Conservation (phyloP, 805 yeast genomes). For the Nakazawaea ishiwadae region DNA sequence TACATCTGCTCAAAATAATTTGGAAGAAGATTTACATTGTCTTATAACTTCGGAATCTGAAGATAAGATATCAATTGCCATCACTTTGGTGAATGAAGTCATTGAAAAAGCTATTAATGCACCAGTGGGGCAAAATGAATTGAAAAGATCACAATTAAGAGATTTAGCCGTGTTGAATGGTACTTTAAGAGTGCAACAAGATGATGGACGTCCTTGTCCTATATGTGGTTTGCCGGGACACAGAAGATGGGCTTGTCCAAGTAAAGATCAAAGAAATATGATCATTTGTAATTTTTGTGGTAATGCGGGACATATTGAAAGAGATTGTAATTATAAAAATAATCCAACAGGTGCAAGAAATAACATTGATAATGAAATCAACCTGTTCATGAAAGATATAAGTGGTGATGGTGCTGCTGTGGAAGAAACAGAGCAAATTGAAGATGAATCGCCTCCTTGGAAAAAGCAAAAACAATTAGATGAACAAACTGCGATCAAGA, state of each 20-base stretch:
- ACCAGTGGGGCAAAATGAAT: conserved; percentile 91
- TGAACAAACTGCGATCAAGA: conserved; percentile 3
- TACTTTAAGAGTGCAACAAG: conserved; percentile 71
- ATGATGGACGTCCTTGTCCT: conserved; percentile 57
- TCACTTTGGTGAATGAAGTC: conserved; percentile 66
- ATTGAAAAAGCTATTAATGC: conserved; percentile 80
- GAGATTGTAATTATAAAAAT: conserved; percentile 58
- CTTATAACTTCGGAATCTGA: conserved; percentile 78
- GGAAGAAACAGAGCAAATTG: conserved; percentile 18
- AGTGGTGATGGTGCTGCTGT: conserved; percentile 23
- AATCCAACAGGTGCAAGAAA: conserved; percentile 9
- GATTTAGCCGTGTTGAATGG: conserved; percentile 94
- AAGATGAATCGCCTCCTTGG: conserved; percentile 13
- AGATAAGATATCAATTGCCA: conserved; percentile 71
- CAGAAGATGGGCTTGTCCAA: conserved; percentile 60
- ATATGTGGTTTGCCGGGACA: conserved; percentile 68
- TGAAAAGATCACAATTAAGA: conserved; percentile 84
- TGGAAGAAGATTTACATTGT: conserved; percentile 86
- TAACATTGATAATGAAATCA: conserved; percentile 39
- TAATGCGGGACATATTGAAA: conserved; percentile 76
- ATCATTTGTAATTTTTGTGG: conserved; percentile 80
- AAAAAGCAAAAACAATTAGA: conserved; percentile 13
- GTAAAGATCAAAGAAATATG: conserved; percentile 29
- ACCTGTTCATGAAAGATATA: conserved; percentile 45
- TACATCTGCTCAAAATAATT: conserved; percentile 44